A percentile compares a stretch with the other conserved stretches of the same genome.
These are phyloP conservation scores for Lipomyces sp. DNA, from an alignment of 805 yeast genomes.

Conservation along the genomic window DNA sequence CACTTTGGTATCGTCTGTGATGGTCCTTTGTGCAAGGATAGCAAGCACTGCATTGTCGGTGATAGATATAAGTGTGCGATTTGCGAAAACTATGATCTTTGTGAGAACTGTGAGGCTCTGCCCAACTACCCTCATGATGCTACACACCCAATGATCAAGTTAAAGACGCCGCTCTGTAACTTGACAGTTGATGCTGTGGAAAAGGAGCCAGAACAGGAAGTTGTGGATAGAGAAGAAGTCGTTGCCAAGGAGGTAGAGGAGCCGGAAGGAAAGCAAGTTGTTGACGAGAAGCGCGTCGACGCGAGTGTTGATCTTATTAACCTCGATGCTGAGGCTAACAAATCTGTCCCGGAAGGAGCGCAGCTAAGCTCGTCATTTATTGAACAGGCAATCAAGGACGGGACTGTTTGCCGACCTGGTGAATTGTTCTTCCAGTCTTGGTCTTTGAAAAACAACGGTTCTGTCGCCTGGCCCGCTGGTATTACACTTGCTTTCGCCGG, in stretches of 20 bases:
- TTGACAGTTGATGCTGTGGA: constrained; percentile 20
- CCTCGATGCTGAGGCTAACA: background rate
- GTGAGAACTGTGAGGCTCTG: constrained; percentile 47
- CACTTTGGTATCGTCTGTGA: constrained; percentile 41
- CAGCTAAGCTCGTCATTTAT: constrained; percentile 17
- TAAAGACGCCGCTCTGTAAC: constrained; percentile 43
- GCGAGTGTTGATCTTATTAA: constrained; percentile 9
- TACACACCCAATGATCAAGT: constrained; percentile 39
- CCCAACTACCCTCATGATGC: constrained; percentile 33
- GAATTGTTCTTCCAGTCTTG: constrained; percentile 35
- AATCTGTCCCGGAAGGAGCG: background rate
- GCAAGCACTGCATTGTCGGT: constrained; percentile 45
- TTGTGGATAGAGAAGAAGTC: constrained; percentile 1
- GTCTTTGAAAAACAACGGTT: constrained; percentile 31
- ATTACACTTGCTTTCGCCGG: constrained; percentile 22
- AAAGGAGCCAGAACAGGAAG: background rate
- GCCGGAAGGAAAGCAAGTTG: constrained; percentile 10
- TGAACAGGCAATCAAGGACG: constrained; percentile 22
- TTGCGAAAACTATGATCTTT: constrained; percentile 57
- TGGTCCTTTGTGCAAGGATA: constrained; percentile 40
- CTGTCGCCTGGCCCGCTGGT: constrained; percentile 32
- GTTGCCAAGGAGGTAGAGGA: constrained; percentile 4
- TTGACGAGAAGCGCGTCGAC: constrained; percentile 8
- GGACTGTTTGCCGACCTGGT: constrained; percentile 20
- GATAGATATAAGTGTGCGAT: constrained; percentile 54